Evolutionary conservation across 345 rosid genomes (phyloP).

Genomic region (Trapa incisa): DNA sequence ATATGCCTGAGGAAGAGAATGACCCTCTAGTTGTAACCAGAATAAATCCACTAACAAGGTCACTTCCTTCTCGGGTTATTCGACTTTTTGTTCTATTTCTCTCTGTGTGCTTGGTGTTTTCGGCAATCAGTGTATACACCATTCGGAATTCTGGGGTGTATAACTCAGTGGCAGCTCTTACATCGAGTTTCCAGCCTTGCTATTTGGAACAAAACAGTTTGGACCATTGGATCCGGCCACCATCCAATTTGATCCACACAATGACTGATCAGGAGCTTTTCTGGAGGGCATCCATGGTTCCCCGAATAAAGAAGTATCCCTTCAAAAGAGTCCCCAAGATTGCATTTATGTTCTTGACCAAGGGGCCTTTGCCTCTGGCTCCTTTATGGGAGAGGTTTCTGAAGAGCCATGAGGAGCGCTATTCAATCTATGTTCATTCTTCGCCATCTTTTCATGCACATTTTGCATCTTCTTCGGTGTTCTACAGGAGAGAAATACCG

Average conservation of each 20-base stretch:
- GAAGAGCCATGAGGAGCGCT: slow-evolving; percentile 26
- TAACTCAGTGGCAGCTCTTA: slow-evolving; percentile 30
- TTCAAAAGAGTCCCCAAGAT: slow-evolving; percentile 31
- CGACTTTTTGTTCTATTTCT: slow-evolving; percentile 42
- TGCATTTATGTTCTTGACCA: slow-evolving; percentile 43
- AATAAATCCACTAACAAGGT: slow-evolving; percentile 29
- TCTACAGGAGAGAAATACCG: slow-evolving; percentile 33
- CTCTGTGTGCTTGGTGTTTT: slow-evolving; percentile 39
- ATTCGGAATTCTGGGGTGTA: slow-evolving; percentile 48
- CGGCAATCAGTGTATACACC: slow-evolving; percentile 54
- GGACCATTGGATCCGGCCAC: slow-evolving; percentile 52
- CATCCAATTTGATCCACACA: slow-evolving; percentile 20
- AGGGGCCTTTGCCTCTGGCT: slow-evolving; percentile 34
- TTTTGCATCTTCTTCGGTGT: slow-evolving; percentile 42
- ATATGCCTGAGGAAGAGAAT: slow-evolving; percentile 59
- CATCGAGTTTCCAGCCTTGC: slow-evolving; percentile 40
- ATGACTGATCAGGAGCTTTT: slow-evolving; percentile 31
- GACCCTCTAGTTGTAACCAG: slow-evolving; percentile 31
- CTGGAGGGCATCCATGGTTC: slow-evolving; percentile 37
- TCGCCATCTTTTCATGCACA: slow-evolving; percentile 52
- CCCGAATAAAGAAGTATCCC: slow-evolving; percentile 24
- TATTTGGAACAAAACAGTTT: slow-evolving; percentile 25
- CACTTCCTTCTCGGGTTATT: slow-evolving; percentile 42
- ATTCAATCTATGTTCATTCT: slow-evolving; percentile 46
- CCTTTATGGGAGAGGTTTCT: slow-evolving; percentile 38